Evolutionary conservation across 805 yeast genomes (phyloP).

Genomic region (Starmerella tilneyi): DNA sequence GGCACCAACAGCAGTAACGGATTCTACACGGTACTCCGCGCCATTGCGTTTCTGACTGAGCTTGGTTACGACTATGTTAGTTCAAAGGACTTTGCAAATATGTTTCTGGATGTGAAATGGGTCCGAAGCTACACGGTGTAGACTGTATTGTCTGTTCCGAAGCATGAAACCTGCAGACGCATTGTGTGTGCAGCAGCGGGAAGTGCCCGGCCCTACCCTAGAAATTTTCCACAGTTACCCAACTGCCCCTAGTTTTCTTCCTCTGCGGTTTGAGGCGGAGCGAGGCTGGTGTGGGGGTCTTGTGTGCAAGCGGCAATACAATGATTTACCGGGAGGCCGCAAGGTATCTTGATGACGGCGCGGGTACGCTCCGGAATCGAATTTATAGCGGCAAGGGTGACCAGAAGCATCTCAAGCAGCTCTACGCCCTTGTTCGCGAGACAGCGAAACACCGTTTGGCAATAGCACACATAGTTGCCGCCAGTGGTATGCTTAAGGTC

Average conservation of each 20-base stretch:
- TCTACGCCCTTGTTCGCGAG: conserved; percentile 73
- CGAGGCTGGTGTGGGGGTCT: too few species aligned
- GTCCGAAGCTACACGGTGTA: not conserved
- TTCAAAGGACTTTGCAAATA: conserved; percentile 8
- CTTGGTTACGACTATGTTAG: conserved; percentile 10
- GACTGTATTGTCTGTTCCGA: not conserved
- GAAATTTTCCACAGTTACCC: too few species aligned
- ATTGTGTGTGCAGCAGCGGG: too few species aligned
- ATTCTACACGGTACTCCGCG: conserved; percentile 9
- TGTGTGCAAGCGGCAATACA: too few species aligned
- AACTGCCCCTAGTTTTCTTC: too few species aligned
- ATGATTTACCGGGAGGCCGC: conserved; percentile 28
- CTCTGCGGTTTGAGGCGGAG: too few species aligned
- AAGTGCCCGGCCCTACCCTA: too few species aligned
- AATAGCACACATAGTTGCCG: conserved; percentile 51
- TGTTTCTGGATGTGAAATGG: conserved; percentile 4
- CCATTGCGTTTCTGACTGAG: conserved; percentile 6
- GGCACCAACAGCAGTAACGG: conserved; percentile 15
- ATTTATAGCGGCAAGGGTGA: conserved; percentile 23
- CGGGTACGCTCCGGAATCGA: conserved; percentile 32
- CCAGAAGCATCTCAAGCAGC: conserved; percentile 57
- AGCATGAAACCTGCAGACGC: too few species aligned
- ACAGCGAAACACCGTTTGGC: conserved; percentile 62
- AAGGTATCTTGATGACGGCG: conserved; percentile 24
- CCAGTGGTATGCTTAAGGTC: conserved; percentile 51